phyloP scores from a whole-genome alignment of 352 stramenopile genomes.

The Phytophthora pinifolia region DNA sequence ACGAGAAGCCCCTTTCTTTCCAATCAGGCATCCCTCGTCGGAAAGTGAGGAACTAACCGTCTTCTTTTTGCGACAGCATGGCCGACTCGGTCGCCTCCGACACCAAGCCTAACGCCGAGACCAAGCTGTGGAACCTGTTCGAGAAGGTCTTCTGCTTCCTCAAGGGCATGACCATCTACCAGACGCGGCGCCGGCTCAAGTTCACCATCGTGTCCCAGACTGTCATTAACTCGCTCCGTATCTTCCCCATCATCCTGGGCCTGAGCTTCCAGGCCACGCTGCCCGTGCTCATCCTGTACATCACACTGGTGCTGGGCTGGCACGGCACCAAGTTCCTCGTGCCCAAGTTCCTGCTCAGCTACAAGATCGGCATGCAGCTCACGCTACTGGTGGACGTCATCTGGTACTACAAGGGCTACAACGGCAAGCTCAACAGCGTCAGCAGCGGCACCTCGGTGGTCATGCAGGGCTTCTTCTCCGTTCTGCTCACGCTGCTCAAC shows the following conservation, averaged over 20 bases:
- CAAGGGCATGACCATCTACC: conserved; percentile 89
- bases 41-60: too few relatives aligned
- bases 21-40: too few relatives aligned
- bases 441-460: conserved; percentile 78
- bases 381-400: conserved; percentile 84
- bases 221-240: conserved; percentile 79
- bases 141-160: conserved; percentile 88
- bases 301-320: conserved; percentile 87
- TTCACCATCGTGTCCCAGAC: conserved; percentile 88
- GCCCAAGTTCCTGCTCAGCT: conserved; percentile 83
- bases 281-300: conserved; percentile 83
- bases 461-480: conserved; percentile 87
- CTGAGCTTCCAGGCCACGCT: conserved; percentile 83
- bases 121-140: conserved; percentile 79
- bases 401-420: conserved; percentile 88
- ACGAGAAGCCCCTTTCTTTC: too few relatives aligned
- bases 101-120: conserved; percentile 52
- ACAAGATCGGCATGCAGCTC: conserved; percentile 90
- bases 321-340: conserved; percentile 88
- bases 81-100: conserved; percentile 78
- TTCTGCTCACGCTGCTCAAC: conserved; percentile 79
- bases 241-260: conserved; percentile 85
- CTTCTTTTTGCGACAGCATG: conserved; percentile 55
- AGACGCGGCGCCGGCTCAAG: conserved; percentile 74
- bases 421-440: conserved; percentile 79